phyloP scores from a whole-genome alignment of 257 asterid species.

The Fraxinus excelsior region DNA sequence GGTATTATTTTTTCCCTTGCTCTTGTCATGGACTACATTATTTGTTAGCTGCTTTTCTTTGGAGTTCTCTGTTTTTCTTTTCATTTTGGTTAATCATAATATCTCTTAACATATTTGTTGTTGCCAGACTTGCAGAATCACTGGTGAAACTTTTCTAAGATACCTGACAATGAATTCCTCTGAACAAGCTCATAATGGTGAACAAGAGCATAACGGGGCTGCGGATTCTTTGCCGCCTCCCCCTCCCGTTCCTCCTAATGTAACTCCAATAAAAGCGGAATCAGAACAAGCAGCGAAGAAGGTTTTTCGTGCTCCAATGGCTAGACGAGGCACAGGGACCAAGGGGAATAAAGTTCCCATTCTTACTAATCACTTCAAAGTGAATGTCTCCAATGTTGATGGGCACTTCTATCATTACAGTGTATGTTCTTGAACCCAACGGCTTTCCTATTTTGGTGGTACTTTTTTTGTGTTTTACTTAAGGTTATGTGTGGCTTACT shows the following conservation, averaged over 20 bases:
- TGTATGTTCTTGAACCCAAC: constrained; percentile 40
- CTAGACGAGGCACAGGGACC: constrained; percentile 73
- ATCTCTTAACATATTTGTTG: neutral
- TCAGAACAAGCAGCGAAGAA: constrained; percentile 50
- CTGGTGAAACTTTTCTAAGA: neutral
- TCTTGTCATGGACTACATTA: too few relatives aligned
- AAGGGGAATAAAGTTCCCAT: constrained; percentile 74
- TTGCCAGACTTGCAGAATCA: neutral
- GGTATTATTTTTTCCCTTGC: too few relatives aligned
- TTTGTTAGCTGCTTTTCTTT: neutral
- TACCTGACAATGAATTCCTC: constrained; percentile 39
- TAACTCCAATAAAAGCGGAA: constrained; percentile 56
- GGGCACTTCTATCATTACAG: constrained; percentile 86
- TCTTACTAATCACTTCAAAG: constrained; percentile 84
- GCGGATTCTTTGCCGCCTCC: constrained; percentile 71
- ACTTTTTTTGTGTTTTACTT: too few relatives aligned
- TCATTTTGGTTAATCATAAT: neutral
- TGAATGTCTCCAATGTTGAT: constrained; percentile 58
- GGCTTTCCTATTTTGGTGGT: neutral
- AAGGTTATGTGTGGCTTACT: too few relatives aligned
- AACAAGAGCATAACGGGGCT: constrained; percentile 39
- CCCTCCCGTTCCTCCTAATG: constrained; percentile 73
- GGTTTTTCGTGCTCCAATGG: constrained; percentile 65
- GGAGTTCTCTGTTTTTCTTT: constrained; percentile 2
- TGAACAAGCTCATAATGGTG: constrained; percentile 45